These are phyloP conservation scores for Actinomortierella wolfii DNA, from an alignment of 371 early-diverging fungal species.

Conservation along the genomic window DNA sequence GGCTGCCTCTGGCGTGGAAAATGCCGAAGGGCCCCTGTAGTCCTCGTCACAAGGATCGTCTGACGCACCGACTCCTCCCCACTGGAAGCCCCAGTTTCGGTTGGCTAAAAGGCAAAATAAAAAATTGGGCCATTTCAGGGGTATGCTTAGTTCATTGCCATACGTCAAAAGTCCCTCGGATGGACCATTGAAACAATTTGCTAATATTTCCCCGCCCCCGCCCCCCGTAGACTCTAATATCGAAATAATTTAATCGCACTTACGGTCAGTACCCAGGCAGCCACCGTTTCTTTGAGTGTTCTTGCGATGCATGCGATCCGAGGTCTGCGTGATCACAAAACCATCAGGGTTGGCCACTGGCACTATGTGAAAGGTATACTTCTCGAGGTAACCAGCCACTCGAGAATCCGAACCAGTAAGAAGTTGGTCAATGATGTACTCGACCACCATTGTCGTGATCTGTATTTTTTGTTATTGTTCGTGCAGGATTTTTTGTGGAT, in stretches of 20 bases:
- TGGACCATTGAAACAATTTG: no score
- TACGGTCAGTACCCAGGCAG: constrained; percentile 45
- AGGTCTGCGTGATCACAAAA: constrained; percentile 55
- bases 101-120: constrained; percentile 22
- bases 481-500: no score
- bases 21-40: constrained; percentile 59
- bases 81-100: constrained; percentile 56
- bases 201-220: no score
- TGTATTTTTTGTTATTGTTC: no score
- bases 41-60: constrained; percentile 52
- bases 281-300: constrained; percentile 50
- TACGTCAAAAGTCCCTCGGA: no score
- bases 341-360: constrained; percentile 71
- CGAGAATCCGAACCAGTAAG: constrained; percentile 1
- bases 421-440: constrained; percentile 1
- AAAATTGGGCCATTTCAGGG: not conserved
- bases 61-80: constrained; percentile 59
- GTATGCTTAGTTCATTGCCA: no score
- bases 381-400: constrained; percentile 2
- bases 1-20: constrained; percentile 55
- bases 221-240: no score
- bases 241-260: not conserved
- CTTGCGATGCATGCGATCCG: constrained; percentile 63
- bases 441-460: not conserved
- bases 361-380: constrained; percentile 7